These are phyloP conservation scores for Pugionium dolabratum DNA, from an alignment of 345 rosid species.

Conservation along the genomic window DNA sequence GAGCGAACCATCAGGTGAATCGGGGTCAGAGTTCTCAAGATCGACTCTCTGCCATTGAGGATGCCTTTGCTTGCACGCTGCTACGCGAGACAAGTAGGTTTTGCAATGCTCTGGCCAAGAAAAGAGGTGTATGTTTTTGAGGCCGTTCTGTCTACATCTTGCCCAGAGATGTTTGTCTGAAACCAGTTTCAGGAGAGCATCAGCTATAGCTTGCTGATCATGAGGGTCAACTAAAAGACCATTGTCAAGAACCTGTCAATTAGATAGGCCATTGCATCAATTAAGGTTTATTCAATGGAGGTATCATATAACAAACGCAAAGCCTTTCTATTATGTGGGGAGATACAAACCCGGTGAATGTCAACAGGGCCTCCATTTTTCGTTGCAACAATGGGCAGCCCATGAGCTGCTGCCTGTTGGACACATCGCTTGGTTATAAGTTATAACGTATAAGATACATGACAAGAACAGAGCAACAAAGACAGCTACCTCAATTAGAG, in stretches of 20 bases:
- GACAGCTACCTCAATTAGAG: conserved; percentile 67
- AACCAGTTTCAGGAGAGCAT: conserved; percentile 72
- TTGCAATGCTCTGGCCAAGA: conserved; percentile 86
- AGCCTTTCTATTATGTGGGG: not conserved
- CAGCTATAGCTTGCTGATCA: conserved; percentile 65
- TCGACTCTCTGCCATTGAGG: conserved; percentile 70
- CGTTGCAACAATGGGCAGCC: conserved; percentile 87
- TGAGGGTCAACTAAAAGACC: conserved; percentile 83
- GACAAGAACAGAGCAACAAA: conserved; percentile 5
- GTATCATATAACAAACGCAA: not conserved
- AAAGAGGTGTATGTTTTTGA: conserved; percentile 63
- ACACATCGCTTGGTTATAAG: conserved; percentile 21
- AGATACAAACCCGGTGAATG: conserved; percentile 57
- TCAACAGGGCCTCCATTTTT: conserved; percentile 94
- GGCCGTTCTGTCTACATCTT: conserved; percentile 72
- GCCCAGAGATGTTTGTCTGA: conserved; percentile 73
- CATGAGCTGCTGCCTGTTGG: conserved; percentile 82
- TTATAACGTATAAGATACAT: not conserved
- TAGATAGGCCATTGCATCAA: not conserved
- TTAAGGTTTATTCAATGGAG: not conserved
- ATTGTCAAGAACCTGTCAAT: conserved; percentile 66
- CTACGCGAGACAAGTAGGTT: conserved; percentile 60
- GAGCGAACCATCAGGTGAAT: conserved; percentile 67
- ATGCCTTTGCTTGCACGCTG: conserved; percentile 67
- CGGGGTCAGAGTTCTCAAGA: conserved; percentile 48